These are phyloP conservation scores for Quercus aquifolioides DNA, from an alignment of 306 rosid genomes.

Conservation along the genomic window DNA sequence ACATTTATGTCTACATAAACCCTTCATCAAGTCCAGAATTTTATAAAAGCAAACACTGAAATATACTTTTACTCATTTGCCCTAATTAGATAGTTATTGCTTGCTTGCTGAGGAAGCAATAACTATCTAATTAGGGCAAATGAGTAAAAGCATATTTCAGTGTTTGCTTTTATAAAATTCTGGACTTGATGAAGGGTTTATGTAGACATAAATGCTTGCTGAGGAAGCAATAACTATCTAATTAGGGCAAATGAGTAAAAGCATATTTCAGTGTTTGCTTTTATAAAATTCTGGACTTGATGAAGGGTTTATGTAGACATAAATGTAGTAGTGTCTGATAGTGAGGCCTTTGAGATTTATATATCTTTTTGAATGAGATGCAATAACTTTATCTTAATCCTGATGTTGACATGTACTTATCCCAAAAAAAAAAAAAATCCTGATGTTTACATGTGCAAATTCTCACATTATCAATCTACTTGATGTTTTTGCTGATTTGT, in stretches of 20 bases:
- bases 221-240: neutral
- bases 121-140: neutral
- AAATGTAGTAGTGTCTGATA: neutral
- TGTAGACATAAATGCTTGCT: neutral
- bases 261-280: neutral
- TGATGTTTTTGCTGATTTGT: neutral
- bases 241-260: neutral
- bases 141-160: neutral
- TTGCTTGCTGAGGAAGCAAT: no score
- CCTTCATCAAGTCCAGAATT: no score
- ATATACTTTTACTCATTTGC: no score
- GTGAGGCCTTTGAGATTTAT: neutral
- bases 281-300: neutral
- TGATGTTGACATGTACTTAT: no score
- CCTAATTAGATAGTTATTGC: no score
- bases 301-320: neutral
- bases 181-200: neutral
- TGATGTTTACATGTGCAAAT: no score
- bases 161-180: constrained; percentile 1
- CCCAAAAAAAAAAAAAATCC: no score
- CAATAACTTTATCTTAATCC: neutral
- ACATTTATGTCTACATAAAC: no score
- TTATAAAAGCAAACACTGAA: no score
- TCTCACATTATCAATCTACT: neutral
- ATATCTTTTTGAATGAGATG: neutral